Conservation (phyloP, 768 basidiomycete species). For the Leccinum subgranulosum region DNA sequence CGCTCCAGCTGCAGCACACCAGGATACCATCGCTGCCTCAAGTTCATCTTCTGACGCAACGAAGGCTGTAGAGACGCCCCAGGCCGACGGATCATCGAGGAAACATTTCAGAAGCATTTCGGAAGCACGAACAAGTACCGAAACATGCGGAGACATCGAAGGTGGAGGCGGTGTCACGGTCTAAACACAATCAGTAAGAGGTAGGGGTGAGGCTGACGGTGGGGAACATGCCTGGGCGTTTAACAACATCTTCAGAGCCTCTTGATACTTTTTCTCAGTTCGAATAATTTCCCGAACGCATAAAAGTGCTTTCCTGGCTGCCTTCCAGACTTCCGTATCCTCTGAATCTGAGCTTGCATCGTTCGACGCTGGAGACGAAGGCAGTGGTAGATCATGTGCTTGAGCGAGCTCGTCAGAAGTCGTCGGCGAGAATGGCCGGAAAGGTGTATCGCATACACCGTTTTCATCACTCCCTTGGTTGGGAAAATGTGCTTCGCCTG, state of each 20-base stretch:
- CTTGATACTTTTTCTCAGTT: constrained; percentile 45
- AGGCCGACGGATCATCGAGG: constrained; percentile 60
- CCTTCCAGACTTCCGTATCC: constrained; percentile 33
- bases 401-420: background rate
- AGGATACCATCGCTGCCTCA: constrained; percentile 54
- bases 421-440: background rate
- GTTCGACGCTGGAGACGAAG: constrained; percentile 3
- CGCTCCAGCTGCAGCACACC: constrained; percentile 34
- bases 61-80: constrained; percentile 62
- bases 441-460: background rate
- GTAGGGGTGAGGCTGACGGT: background rate
- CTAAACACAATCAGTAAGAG: constrained; percentile 20
- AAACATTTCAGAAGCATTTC: constrained; percentile 48
- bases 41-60: constrained; percentile 50
- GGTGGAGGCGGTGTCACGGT: constrained; percentile 44
- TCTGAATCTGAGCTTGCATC: constrained; percentile 13
- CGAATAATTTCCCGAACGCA: constrained; percentile 47
- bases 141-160: constrained; percentile 50
- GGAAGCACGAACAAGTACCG: constrained; percentile 49
- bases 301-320: constrained; percentile 39
- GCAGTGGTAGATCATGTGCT: background rate
- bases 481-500: background rate
- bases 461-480: background rate
- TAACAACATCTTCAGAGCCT: constrained; percentile 35
- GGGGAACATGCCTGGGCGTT: constrained; percentile 32